Conservation (phyloP, 2,329 filamentous ascomycete genomes). For the Orbilia javanica region DNA sequence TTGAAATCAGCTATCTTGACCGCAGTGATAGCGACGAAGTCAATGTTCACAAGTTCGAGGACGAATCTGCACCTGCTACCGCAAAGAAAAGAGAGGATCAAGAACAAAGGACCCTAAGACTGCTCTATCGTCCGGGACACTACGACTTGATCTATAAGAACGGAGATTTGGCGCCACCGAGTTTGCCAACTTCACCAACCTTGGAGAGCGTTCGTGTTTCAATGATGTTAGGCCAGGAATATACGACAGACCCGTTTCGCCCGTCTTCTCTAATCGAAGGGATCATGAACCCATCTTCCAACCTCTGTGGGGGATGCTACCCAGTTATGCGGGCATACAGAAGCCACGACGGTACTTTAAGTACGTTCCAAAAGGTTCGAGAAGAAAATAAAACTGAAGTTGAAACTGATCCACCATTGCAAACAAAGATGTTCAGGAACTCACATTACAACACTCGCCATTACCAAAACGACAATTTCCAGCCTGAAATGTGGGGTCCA, state of each 20-base stretch:
- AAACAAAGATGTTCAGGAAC: conserved; percentile 70
- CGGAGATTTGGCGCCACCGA: conserved; percentile 67
- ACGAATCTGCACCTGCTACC: conserved; percentile 61
- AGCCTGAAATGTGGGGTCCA: conserved; percentile 67
- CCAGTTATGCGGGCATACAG: conserved; percentile 1
- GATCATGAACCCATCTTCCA: background rate
- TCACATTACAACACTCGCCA: conserved; percentile 77
- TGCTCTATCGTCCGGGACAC: conserved; percentile 81
- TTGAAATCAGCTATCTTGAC: conserved; percentile 93
- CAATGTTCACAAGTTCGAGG: conserved; percentile 76
- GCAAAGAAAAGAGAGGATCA: conserved; percentile 68
- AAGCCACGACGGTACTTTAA: conserved; percentile 14
- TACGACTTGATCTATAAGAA: conserved; percentile 92
- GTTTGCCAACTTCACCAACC: conserved; percentile 64
- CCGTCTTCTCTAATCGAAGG: background rate
- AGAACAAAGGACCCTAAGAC: conserved; percentile 66
- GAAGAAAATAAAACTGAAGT: background rate
- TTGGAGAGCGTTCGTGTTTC: conserved; percentile 71
- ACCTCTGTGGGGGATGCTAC: conserved; percentile 10
- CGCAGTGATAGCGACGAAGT: conserved; percentile 82
- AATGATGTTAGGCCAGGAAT: conserved; percentile 60
- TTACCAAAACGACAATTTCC: conserved; percentile 75
- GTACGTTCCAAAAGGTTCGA: background rate
- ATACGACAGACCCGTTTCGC: conserved; percentile 32
- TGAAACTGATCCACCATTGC: conserved; percentile 37